Evolutionary conservation across 2,329 filamentous ascomycete species (phyloP), one percentile per base, ranked within the genome.

Genomic region (Sporothrix sp.): DNA sequence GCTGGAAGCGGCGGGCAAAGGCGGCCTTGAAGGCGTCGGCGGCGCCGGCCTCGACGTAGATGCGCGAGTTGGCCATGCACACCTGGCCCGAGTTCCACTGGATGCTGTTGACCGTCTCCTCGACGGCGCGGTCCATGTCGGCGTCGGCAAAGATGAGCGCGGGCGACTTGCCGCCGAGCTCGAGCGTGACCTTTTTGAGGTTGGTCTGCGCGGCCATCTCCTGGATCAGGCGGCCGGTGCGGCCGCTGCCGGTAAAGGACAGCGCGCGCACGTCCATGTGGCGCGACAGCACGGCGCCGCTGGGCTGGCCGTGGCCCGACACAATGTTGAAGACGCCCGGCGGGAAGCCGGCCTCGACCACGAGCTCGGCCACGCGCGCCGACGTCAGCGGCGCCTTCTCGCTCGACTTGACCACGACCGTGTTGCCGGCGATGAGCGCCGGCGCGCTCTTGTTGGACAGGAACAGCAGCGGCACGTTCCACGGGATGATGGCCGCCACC

Each of bases 391-490:
- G 76, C 3, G 75, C 78, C 65, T 79, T 76, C 59, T 79, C 76
- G 35, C 75, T 74, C 25, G 75, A 70, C 65, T 79, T 79, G 40
- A 79, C 63, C 28, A 79, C 67, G 45, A 79, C 66, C 3, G 74
- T 75, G 63, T 78, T 78, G 54, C 76, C 76, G 52, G 72, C 69
- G n/a, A 75, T 74, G 23, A 79, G 57, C 13, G 75, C 76, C 30
- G 82, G 81, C 27, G 79, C 82, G 13, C 85, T 70, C 59, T 85
- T 85, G 79, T 78, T 82, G 2, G 75, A 75, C 18, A 81, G 78
- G 76, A 85, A 84, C 1, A 71, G 68, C 1, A 85, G 67, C 5
- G 81, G 81, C 55, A 79, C 84, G 59, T 85, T 85, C 81, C 76
- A 81, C 0, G 77, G 77, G 46, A 79, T 76, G 49, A 82, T 81